Conservation (phyloP, 805 yeast genomes). For the Pichia occidentalis region DNA sequence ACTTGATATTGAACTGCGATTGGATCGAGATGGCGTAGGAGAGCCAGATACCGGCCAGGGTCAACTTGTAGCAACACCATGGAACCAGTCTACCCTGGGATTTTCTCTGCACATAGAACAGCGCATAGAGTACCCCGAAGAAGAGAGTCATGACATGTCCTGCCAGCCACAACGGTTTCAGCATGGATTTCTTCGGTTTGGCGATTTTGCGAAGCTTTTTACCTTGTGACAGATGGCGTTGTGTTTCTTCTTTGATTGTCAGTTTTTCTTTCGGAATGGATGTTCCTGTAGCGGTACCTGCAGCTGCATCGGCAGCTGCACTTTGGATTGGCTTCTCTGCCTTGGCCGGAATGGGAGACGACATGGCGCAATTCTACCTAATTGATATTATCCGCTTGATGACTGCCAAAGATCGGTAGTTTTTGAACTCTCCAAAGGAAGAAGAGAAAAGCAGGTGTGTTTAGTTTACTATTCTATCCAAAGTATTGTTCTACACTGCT, state of each 20-base stretch:
- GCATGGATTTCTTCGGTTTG: conserved; percentile 7
- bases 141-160: conserved; percentile 46
- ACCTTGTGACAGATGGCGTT: conserved; percentile 1
- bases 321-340: too few species aligned
- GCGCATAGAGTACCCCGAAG: conserved; percentile 35
- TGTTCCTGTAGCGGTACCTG: neutral
- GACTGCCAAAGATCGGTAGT: too few species aligned
- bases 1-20: conserved; percentile 51
- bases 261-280: neutral
- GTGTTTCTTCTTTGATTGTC: neutral
- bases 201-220: conserved; percentile 12
- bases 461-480: too few species aligned
- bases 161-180: conserved; percentile 46
- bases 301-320: too few species aligned
- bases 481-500: too few species aligned
- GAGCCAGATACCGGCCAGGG: conserved; percentile 49
- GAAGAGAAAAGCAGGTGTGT: too few species aligned
- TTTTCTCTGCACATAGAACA: conserved; percentile 29
- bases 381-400: too few species aligned
- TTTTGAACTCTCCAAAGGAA: too few species aligned
- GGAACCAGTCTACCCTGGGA: conserved; percentile 40
- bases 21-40: conserved; percentile 48
- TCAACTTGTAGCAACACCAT: conserved; percentile 44
- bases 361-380: too few species aligned
- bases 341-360: too few species aligned